Evolutionary conservation across 495 filamentous ascomycete species (phyloP).

Genomic region (Penicillium lagena): DNA sequence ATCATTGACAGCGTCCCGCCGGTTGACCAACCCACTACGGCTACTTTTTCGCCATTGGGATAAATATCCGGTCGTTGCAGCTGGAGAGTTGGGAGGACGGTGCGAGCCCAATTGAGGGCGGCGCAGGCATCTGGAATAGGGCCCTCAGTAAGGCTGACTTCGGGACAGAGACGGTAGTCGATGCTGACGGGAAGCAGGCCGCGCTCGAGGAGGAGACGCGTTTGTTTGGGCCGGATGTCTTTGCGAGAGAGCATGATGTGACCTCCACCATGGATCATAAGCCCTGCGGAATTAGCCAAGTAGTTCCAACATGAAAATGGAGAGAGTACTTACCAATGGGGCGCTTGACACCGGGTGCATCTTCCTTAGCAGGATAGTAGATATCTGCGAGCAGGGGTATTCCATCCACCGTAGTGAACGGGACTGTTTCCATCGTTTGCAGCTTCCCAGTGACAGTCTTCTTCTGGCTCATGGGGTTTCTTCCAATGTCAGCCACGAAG

Average conservation of each 20-base stretch:
- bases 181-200: constrained; percentile 49
- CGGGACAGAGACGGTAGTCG: constrained; percentile 53
- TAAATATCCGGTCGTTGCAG: constrained; percentile 17
- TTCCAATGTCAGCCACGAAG: not conserved
- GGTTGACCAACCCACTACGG: constrained; percentile 50
- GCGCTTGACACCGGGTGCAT: too few relatives aligned
- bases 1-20: constrained; percentile 50
- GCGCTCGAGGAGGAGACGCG: constrained; percentile 22
- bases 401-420: constrained; percentile 19
- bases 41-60: constrained; percentile 32
- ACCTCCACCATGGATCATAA: constrained; percentile 57
- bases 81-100: constrained; percentile 26
- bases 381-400: constrained; percentile 35
- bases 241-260: constrained; percentile 42
- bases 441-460: not conserved
- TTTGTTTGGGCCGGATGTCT: constrained; percentile 40
- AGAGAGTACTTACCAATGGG: too few relatives aligned
- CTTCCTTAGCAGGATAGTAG: constrained; percentile 26
- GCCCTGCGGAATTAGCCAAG: constrained; percentile 20
- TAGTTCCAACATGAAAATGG: not conserved
- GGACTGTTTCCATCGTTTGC: constrained; percentile 18
- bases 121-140: constrained; percentile 44
- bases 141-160: constrained; percentile 36
- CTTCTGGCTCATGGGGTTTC: not conserved
- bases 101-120: constrained; percentile 39